phyloP scores from a whole-genome alignment of 176 grass and related monocot genomes.

The Oryza rufipogon region DNA sequence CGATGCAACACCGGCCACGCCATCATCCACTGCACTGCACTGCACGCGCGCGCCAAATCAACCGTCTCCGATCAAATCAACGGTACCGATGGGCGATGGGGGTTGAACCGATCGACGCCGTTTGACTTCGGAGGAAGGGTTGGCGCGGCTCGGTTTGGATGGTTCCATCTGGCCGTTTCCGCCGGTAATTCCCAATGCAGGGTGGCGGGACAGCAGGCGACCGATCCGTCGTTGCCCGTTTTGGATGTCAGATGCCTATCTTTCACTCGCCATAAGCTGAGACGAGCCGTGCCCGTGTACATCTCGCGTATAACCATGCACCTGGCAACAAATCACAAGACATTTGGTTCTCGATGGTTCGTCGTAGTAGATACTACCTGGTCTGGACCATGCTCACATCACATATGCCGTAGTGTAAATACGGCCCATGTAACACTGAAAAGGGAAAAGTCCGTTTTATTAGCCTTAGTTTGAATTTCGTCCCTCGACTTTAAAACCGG shows the following conservation, averaged over 20 bases:
- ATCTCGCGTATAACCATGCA: neutral
- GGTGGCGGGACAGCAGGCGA: slow-evolving; percentile 22
- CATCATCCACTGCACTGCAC: neutral
- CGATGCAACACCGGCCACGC: slow-evolving; percentile 10
- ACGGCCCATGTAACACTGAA: too few relatives aligned
- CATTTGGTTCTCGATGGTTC: neutral
- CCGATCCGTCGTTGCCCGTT: neutral
- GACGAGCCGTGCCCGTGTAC: neutral
- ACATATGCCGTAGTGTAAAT: too few relatives aligned
- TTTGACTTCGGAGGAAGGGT: slow-evolving; percentile 41
- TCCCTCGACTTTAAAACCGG: too few relatives aligned
- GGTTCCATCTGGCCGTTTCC: slow-evolving; percentile 35
- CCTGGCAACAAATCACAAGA: neutral
- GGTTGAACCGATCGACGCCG: neutral
- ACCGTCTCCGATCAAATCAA: slow-evolving; percentile 12
- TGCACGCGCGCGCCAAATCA: slow-evolving; percentile 21
- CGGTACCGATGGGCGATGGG: neutral
- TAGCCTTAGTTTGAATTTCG: too few relatives aligned
- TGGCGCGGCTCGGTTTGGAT: slow-evolving; percentile 42
- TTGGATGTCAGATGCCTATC: neutral
- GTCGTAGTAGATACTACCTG: too few relatives aligned
- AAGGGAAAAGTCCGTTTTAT: too few relatives aligned
- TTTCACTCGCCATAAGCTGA: neutral
- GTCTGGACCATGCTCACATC: too few relatives aligned
- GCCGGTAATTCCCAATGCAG: slow-evolving; percentile 53